These are phyloP conservation scores for Calonectria pseudoturangicola DNA, from an alignment of 2,329 filamentous ascomycete genomes.

Conservation along the genomic window DNA sequence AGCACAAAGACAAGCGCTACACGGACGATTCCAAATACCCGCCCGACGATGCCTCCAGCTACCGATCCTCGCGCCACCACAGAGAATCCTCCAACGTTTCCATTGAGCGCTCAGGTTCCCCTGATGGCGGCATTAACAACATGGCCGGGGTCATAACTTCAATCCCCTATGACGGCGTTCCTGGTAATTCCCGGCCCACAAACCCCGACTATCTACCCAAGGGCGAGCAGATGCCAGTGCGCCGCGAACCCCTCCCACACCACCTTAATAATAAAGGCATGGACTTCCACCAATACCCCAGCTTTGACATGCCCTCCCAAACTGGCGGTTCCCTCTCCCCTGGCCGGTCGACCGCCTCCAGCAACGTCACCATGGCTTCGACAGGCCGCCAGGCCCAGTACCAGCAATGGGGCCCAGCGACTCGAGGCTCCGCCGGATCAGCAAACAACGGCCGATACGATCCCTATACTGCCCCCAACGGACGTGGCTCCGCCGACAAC, in stretches of 20 bases:
- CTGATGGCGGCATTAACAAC: slow-evolving; percentile 81
- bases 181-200: slow-evolving; percentile 80
- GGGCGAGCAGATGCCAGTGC: slow-evolving; percentile 76
- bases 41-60: slow-evolving; percentile 76
- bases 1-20: slow-evolving; percentile 82
- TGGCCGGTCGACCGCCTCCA: slow-evolving; percentile 75
- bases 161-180: slow-evolving; percentile 87
- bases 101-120: slow-evolving; percentile 79
- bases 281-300: slow-evolving; percentile 94
- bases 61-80: slow-evolving; percentile 83
- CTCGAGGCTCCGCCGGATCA: slow-evolving; percentile 72
- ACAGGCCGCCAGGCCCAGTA: slow-evolving; percentile 83
- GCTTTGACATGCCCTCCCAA: slow-evolving; percentile 75
- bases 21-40: slow-evolving; percentile 75
- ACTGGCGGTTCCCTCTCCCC: slow-evolving; percentile 73
- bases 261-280: slow-evolving; percentile 88
- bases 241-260: slow-evolving; percentile 86
- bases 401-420: slow-evolving; percentile 81
- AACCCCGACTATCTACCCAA: slow-evolving; percentile 83
- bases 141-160: slow-evolving; percentile 89
- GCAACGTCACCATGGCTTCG: slow-evolving; percentile 82
- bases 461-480: slow-evolving; percentile 76
- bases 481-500: slow-evolving; percentile 73
- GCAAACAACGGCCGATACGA: slow-evolving; percentile 77
- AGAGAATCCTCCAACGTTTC: slow-evolving; percentile 83